These are phyloP conservation scores for Coemansia sp. DNA, from an alignment of 192 early-diverging fungal species.

Conservation along the genomic window DNA sequence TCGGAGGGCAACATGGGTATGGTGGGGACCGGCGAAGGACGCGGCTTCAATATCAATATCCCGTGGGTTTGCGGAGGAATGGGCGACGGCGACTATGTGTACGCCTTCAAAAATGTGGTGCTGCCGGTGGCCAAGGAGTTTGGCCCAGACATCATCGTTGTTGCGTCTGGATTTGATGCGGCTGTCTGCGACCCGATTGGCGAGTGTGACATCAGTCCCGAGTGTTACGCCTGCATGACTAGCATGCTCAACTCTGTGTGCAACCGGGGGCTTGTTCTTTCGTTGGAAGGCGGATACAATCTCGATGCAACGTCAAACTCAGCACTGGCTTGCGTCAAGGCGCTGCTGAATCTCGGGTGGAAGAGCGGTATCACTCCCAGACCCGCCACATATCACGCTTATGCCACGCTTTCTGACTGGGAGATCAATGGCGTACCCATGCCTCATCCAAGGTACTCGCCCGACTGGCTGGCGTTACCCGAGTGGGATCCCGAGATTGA, in stretches of 20 bases:
- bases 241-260: slow-evolving; percentile 72
- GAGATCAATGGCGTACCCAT: slow-evolving; percentile 36
- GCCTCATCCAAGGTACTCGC: slow-evolving; percentile 3
- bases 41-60: slow-evolving; percentile 80
- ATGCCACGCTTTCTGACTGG: slow-evolving; percentile 35
- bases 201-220: slow-evolving; percentile 75
- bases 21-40: slow-evolving; percentile 67
- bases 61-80: slow-evolving; percentile 77
- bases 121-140: slow-evolving; percentile 86
- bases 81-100: slow-evolving; percentile 84
- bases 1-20: slow-evolving; percentile 57
- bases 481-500: slow-evolving; percentile 32
- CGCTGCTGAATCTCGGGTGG: slow-evolving; percentile 66
- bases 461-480: slow-evolving; percentile 16
- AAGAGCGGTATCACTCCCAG: slow-evolving; percentile 26
- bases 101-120: slow-evolving; percentile 75
- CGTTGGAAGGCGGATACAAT: slow-evolving; percentile 90
- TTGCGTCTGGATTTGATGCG: slow-evolving; percentile 91
- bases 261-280: slow-evolving; percentile 71
- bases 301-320: slow-evolving; percentile 72
- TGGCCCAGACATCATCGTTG: slow-evolving; percentile 77
- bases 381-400: slow-evolving; percentile 26
- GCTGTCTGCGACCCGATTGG: slow-evolving; percentile 82
- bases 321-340: slow-evolving; percentile 71
- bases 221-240: slow-evolving; percentile 85